phyloP scores from a whole-genome alignment of 179 eudicot genomes.

The Gypsophila paniculata region DNA sequence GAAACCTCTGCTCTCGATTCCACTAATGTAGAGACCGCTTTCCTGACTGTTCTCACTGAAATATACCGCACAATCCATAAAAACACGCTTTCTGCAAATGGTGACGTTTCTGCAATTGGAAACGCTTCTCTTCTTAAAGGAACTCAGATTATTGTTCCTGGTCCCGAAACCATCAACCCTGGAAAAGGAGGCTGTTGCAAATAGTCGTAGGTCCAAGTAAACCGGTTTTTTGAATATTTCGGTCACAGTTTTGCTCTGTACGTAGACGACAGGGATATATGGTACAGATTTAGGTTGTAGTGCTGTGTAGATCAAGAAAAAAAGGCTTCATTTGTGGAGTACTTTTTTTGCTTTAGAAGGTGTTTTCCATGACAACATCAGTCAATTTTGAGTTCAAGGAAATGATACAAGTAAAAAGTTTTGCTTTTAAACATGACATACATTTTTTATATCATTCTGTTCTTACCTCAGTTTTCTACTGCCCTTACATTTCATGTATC shows the following conservation, averaged over 20 bases:
- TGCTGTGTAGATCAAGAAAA: conserved; percentile 24
- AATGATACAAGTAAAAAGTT: background rate
- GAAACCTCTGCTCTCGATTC: conserved; percentile 44
- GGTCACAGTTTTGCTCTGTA: background rate
- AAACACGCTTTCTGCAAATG: conserved; percentile 35
- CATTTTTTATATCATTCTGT: background rate
- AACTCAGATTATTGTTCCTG: conserved; percentile 42
- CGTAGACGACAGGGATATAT: conserved; percentile 4
- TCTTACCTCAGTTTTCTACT: background rate
- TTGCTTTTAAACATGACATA: background rate
- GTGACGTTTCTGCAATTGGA: conserved; percentile 22
- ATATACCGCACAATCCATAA: conserved; percentile 37
- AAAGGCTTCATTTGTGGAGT: conserved; percentile 7
- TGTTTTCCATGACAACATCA: conserved; percentile 7
- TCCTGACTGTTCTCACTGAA: conserved; percentile 37
- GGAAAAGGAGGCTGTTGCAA: conserved; percentile 39
- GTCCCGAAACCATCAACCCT: conserved; percentile 26
- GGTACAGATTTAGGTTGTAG: conserved; percentile 27
- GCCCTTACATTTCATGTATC: background rate
- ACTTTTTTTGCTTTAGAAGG: background rate
- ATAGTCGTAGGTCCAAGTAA: background rate
- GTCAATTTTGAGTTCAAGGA: conserved; percentile 9
- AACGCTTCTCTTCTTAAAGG: conserved; percentile 41
- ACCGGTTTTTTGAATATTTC: background rate
- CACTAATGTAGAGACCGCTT: conserved; percentile 45